Base-by-base conservation (phyloP, 306 rosid genomes). In the Abrus precatorius region DNA sequence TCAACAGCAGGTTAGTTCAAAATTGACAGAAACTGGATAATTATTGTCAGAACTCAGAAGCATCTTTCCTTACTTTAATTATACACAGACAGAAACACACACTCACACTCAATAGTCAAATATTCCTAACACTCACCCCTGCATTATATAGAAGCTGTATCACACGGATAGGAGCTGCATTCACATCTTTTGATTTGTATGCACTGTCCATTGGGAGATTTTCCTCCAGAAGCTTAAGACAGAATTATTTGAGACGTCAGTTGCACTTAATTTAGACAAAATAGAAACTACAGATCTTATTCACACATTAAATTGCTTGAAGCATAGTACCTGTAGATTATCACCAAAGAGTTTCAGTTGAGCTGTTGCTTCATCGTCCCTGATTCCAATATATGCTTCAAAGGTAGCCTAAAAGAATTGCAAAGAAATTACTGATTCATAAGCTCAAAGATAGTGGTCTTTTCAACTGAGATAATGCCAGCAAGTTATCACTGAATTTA, bases 341-440 rank as follows among this genome's bases (percentile, higher is more conserved):
- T 95, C 94, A 69, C 99, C 99, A 72, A 95, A 95, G 79, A 93
- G 90, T 88, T 93, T 88, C 78, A 95, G 76, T 81, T 93, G 93
- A 86, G 94, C 91, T 1, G 99, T 90, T 66, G 97, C 97, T 80
- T 93, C 87, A 72, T 93, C 97, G 49, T 95, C 99, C 76, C 89
- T 91, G 83, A 95, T 82, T 69, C 97, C 99, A 76, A 95, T 86
- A 77, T 73, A 95, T 62, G 97, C 99, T 88, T 93, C 99, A 82
- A 91, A 95, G 59, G 98, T 91, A 74, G 99, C 99, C 99, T 93
- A 63, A 80, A 64, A 34, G 54, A 88, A 71, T 62, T 52, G 68
- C 72, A 84, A 82, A 64, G 45, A 52, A 79, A 76, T 38, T 79
- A 57, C 76, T 62, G 30, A 53, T 74, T 45, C 55, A 8, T n/a